These are phyloP conservation scores for Dactylellina parvicollis DNA, from an alignment of 2,329 filamentous ascomycete genomes.

Conservation along the genomic window DNA sequence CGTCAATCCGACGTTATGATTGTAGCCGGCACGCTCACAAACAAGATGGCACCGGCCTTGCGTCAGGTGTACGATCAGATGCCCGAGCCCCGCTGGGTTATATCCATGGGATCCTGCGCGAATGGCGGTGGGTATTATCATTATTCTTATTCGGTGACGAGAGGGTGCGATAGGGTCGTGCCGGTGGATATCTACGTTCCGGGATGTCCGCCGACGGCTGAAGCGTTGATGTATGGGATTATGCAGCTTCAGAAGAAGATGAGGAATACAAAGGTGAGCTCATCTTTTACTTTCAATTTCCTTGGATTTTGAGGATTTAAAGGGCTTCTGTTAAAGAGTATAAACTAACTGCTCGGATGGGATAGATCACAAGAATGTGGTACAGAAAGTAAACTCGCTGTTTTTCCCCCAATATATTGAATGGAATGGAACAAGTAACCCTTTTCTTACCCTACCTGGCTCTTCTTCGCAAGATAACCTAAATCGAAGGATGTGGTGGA, in stretches of 20 bases:
- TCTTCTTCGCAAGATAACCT: neutral
- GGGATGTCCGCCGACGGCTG: constrained; percentile 73
- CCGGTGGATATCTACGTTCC: constrained; percentile 84
- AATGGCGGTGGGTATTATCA: constrained; percentile 89
- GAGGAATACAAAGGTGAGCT: constrained; percentile 64
- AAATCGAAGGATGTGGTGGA: neutral
- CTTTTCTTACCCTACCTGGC: neutral
- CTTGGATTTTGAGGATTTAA: neutral
- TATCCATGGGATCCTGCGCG: constrained; percentile 84
- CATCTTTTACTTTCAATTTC: neutral
- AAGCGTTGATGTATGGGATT: constrained; percentile 75
- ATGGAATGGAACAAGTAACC: neutral
- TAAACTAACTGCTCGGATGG: neutral
- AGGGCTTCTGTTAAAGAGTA: neutral
- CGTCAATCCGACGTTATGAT: constrained; percentile 94
- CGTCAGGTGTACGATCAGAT: constrained; percentile 95
- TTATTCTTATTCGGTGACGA: constrained; percentile 81
- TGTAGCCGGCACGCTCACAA: constrained; percentile 88
- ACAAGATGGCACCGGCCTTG: constrained; percentile 94
- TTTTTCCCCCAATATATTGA: no score
- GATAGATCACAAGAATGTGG: constrained; percentile 65
- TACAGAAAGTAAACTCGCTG: constrained; percentile 64
- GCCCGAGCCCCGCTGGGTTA: constrained; percentile 84
- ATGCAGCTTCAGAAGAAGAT: constrained; percentile 83
- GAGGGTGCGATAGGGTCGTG: constrained; percentile 79